Evolutionary conservation across 768 basidiomycete species (phyloP).

Genomic region (Phaeotremella skinneri): DNA sequence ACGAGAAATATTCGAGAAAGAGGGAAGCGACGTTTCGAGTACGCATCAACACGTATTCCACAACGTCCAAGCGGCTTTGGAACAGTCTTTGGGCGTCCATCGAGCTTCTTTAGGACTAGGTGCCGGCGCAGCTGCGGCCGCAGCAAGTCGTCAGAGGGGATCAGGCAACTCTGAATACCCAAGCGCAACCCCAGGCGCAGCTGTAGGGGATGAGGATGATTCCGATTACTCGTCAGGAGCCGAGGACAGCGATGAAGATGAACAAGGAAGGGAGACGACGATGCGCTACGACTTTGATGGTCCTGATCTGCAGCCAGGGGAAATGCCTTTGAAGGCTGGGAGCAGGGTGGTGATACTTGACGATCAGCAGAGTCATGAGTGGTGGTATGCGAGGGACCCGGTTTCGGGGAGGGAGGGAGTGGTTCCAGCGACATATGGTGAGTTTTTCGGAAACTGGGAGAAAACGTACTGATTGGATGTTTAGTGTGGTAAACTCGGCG

Average conservation of each 20-base stretch:
- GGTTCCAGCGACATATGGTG: constrained; percentile 76
- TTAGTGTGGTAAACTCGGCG: no score
- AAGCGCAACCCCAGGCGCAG: constrained; percentile 1
- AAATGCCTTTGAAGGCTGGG: constrained; percentile 47
- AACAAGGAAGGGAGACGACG: constrained; percentile 47
- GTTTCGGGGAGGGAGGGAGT: constrained; percentile 80
- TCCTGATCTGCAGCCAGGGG: constrained; percentile 48
- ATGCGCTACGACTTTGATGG: constrained; percentile 49
- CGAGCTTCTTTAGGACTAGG: constrained; percentile 14
- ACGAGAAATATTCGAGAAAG: constrained; percentile 31
- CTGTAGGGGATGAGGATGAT: constrained; percentile 14
- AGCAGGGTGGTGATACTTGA: constrained; percentile 50
- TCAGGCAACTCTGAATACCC: constrained; percentile 12
- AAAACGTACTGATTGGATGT: no score
- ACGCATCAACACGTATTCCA: constrained; percentile 43
- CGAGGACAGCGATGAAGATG: constrained; percentile 38
- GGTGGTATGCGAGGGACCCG: constrained; percentile 89
- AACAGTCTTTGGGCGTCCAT: constrained; percentile 21
- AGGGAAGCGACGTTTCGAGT: constrained; percentile 32
- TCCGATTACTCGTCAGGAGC: constrained; percentile 10
- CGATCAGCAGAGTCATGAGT: constrained; percentile 63
- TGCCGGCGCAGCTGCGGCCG: constrained; percentile 23
- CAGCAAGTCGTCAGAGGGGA: constrained; percentile 8
- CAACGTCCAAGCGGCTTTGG: constrained; percentile 37
- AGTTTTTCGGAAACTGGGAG: constrained; percentile 9